Evolutionary conservation across 164 flowering plant genomes (phyloP), one percentile per base, ranked within the genome.

Genomic region (Magnolia sinica): DNA sequence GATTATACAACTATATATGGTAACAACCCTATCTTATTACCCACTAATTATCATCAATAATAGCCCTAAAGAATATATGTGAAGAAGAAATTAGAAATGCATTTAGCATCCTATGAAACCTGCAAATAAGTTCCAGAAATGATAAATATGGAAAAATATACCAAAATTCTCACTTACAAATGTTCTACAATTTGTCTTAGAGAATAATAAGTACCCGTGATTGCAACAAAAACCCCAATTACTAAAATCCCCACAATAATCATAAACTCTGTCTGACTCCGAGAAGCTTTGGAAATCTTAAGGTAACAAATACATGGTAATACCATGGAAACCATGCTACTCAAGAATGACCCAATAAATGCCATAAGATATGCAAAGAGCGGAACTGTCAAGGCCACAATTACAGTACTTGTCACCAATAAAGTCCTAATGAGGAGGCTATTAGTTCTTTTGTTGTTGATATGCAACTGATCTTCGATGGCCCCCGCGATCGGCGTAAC

Each of bases 231-330:
- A 50, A 78, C n/a, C 8, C 87, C 91, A n/a, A 80, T 8, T 23
- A 77, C 70, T 78, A 88, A 22, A 76, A 88, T 85, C 7, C 74
- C 81, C 6, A 69, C 19, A 20, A 86, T 84, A 5, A 82, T 14
- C 4, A 82, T 22, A 79, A 82, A 45, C 75, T 88, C 91, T 2
- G 83, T 24, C 13, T 85, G 78, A 1, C 63, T 74, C 23, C 78
- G 9, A 37, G 86, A 82, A 50, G 70, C 73, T 51, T 74, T 80
- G 22, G 20, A 76, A 22, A 89, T 82, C 81, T 83, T 89, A 1
- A 89, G 84, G 74, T 88, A 87, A 77, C 88, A 89, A 1, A 86
- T 11, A 68, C 93, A 89, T 1, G 93, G 93, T 1, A 89, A 63
- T 75, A 88, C 8, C 64, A 89, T 65, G 2, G 93, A 83, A 14